Base-by-base conservation (phyloP, 495 filamentous ascomycete genomes). In the Penicillium paradoxum region DNA sequence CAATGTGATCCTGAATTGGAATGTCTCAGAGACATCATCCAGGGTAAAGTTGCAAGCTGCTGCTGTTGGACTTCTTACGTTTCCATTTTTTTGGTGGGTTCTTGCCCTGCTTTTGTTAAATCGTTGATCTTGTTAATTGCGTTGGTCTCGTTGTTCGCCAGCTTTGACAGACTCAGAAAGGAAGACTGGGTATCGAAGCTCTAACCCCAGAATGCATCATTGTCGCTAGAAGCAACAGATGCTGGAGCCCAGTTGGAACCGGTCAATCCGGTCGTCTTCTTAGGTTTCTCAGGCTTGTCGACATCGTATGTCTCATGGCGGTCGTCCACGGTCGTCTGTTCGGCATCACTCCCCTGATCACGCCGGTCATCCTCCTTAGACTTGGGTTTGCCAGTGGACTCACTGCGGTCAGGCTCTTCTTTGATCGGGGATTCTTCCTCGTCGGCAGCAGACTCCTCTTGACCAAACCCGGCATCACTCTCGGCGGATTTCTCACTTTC, bases 21-120 rank as follows among this genome's bases (percentile, higher is more conserved):
- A 18, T 37, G 34, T 37, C 34, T 18, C 34, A 8, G 29, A 32
- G 5, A 32, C 29, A 11, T 25, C 21, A 8, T 25, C 21, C 39
- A 42, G 21, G 19, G 1, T 40, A 13, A 21, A 19, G 24, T 24
- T 9, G 13, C 18, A n/a, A 39, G 15, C 7, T 15, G 34, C 3
- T 36, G 33, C 15, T 36, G 40, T 43, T 44, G 41, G 41, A 44
- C 11, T 32, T 45, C 43, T 45, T 45, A 17, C 29, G 17, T 30
- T 45, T 45, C 43, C 43, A 45, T 45, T 15, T 48, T 48, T 48
- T 48, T 37, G 3, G 30, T 13, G 7, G 10, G n/a, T 25, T 34
- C 14, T 11, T 34, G 8, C 6, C n/a, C n/a, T n/a, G n/a, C 10
- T 11, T 27, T 8, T 6, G 3, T 29, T n/a, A 1, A 27, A 6